A percentile compares a stretch with the other conserved stretches of the same genome.
phyloP scores from a whole-genome alignment of 192 early-diverging fungal species.

The Chytriomyces confervae region DNA sequence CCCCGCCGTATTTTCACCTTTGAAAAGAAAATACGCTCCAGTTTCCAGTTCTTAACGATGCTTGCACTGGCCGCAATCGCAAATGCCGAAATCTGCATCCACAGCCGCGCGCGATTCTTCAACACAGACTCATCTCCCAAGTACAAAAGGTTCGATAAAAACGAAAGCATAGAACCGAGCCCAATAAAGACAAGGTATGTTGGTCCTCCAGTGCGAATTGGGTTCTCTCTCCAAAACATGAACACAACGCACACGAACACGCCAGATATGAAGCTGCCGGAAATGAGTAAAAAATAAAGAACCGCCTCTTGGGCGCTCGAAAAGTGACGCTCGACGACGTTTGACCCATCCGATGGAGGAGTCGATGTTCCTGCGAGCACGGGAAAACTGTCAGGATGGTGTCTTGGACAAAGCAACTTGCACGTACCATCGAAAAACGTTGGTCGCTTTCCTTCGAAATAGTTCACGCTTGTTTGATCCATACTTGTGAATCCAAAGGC shows the following conservation, averaged over 20 bases:
- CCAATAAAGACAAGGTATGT: neutral
- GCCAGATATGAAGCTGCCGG: neutral
- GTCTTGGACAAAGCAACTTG: neutral
- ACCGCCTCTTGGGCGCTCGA: neutral
- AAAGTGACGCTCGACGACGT: neutral
- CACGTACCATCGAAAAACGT: constrained; percentile 2
- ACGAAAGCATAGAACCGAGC: neutral
- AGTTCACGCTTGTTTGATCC: neutral
- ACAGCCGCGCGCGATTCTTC: neutral
- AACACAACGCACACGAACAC: neutral
- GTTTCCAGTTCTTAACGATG: neutral
- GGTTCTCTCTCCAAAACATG: too few species aligned
- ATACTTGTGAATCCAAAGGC: neutral
- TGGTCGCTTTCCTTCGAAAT: neutral
- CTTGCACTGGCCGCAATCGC: neutral
- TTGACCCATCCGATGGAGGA: neutral
- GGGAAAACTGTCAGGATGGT: neutral
- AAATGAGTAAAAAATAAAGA: neutral
- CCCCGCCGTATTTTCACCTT: neutral
- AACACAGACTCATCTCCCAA: neutral
- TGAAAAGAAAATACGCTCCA: neutral
- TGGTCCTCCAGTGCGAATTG: neutral
- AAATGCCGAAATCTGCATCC: constrained; percentile 2
- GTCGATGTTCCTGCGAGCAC: neutral
- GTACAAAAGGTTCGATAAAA: neutral